Evolutionary conservation across 2,329 filamentous ascomycete genomes (phyloP).

Genomic region (Boeremia exigua): DNA sequence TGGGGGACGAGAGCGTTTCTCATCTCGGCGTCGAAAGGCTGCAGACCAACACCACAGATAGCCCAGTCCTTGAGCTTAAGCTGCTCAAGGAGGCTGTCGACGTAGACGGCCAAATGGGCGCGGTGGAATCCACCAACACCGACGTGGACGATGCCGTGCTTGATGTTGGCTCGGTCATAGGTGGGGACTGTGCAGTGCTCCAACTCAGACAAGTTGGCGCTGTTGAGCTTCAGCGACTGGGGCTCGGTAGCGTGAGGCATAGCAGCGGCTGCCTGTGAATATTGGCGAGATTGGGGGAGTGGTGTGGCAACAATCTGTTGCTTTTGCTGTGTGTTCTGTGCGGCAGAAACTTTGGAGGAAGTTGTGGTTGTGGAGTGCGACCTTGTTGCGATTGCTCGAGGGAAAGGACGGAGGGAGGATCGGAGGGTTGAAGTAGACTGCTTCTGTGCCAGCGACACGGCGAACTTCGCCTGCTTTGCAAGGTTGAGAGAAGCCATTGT

Average conservation of each 20-base stretch:
- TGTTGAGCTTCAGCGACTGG: constrained; percentile 26
- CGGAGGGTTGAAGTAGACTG: constrained; percentile 15
- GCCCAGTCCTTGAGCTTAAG: constrained; percentile 35
- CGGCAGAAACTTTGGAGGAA: constrained; percentile 4
- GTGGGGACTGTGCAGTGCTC: constrained; percentile 31
- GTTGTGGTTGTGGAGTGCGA: constrained; percentile 14
- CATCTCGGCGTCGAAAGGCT: constrained; percentile 37
- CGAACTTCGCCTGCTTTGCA: constrained; percentile 17
- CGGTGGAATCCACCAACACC: constrained; percentile 40
- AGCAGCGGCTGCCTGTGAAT: constrained; percentile 13
- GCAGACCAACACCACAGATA: constrained; percentile 37
- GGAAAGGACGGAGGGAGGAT: constrained; percentile 9
- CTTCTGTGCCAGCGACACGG: constrained; percentile 17
- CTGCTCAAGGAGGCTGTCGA: constrained; percentile 36
- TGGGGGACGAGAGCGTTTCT: constrained; percentile 31
- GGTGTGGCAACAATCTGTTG: constrained; percentile 2
- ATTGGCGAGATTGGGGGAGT: constrained; percentile 10
- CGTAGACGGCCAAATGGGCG: constrained; percentile 36
- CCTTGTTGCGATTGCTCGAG: constrained; percentile 9
- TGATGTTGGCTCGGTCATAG: constrained; percentile 32
- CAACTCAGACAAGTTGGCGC: constrained; percentile 26
- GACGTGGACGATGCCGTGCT: constrained; percentile 40
- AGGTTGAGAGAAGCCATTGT: constrained; percentile 18
- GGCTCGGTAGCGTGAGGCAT: constrained; percentile 18
- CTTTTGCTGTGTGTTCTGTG: constrained; percentile 11